Percentiles rank a stretch among this genome's conserved stretches.
These are phyloP conservation scores for Medicago lupulina DNA, from an alignment of 306 rosid genomes.

Conservation along the genomic window DNA sequence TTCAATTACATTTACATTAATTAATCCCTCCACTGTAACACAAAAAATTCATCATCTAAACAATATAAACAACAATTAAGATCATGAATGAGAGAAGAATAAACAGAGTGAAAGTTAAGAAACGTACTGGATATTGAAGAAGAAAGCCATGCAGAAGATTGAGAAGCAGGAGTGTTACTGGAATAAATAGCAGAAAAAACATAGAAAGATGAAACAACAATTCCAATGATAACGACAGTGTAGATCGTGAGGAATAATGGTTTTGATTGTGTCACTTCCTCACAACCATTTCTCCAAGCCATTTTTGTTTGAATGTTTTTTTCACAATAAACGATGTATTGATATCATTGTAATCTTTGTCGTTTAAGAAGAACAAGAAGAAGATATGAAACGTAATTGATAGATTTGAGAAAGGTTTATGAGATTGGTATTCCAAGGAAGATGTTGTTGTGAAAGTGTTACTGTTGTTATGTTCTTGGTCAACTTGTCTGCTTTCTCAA, in stretches of 20 bases:
- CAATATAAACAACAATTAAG: background rate
- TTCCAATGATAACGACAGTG: constrained; percentile 64
- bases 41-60: background rate
- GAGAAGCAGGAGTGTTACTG: constrained; percentile 41
- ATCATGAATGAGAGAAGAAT: background rate
- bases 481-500: background rate
- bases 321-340: background rate
- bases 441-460: background rate
- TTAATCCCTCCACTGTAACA: background rate
- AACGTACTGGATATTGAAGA: constrained; percentile 52
- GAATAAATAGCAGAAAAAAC: constrained; percentile 76
- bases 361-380: background rate
- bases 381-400: too few relatives aligned
- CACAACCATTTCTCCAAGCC: constrained; percentile 57
- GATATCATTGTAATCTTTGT: background rate
- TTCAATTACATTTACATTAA: background rate
- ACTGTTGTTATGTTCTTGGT: background rate
- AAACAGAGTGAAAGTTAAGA: too few relatives aligned
- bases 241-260: constrained; percentile 71
- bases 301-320: background rate
- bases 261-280: constrained; percentile 58
- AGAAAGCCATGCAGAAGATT: constrained; percentile 54
- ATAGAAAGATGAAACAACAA: constrained; percentile 64
- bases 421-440: background rate
- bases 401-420: too few relatives aligned